A percentile compares a stretch with the other conserved stretches of the same genome.
Conservation (phyloP, 1,139 yeast species). For the Sugiyamaella neomexicana region DNA sequence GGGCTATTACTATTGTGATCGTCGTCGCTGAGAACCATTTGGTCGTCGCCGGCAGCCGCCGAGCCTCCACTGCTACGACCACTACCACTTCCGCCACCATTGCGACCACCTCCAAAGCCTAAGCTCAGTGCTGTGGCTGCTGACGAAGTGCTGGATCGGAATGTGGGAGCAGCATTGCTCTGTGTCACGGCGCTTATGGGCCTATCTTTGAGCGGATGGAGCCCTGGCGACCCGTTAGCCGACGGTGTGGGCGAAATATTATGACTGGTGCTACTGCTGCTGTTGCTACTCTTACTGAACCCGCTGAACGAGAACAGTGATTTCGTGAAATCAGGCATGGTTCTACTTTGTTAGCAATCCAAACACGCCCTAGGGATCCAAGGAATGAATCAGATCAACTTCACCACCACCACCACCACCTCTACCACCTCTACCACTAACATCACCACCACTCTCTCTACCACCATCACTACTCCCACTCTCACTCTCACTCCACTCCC, state of each 20-base stretch:
- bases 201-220: slow-evolving; percentile 18
- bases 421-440: too few species aligned
- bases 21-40: slow-evolving; percentile 14
- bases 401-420: too few species aligned
- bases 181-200: slow-evolving; percentile 19
- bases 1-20: slow-evolving; percentile 1
- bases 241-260: slow-evolving; percentile 13
- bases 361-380: too few species aligned
- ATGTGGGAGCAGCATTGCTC: slow-evolving; percentile 25
- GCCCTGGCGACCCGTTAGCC: slow-evolving; percentile 19
- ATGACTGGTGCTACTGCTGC: slow-evolving; percentile 13
- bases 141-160: slow-evolving; percentile 15
- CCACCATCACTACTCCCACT: too few species aligned
- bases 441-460: too few species aligned
- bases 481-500: too few species aligned
- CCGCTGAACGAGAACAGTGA: slow-evolving; percentile 34
- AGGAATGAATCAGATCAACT: too few species aligned
- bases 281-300: slow-evolving; percentile 13
- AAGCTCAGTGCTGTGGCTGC: slow-evolving; percentile 17
- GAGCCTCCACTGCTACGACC: slow-evolving; percentile 6
- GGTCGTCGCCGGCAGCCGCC: slow-evolving; percentile 2
- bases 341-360: neutral
- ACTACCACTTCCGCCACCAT: slow-evolving; percentile 6
- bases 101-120: slow-evolving; percentile 9
- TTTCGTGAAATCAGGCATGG: slow-evolving; percentile 37